A percentile compares a stretch with the other conserved stretches of the same genome.
phyloP scores from a whole-genome alignment of 208 protist genomes.

The Wallacemonas sp. region DNA sequence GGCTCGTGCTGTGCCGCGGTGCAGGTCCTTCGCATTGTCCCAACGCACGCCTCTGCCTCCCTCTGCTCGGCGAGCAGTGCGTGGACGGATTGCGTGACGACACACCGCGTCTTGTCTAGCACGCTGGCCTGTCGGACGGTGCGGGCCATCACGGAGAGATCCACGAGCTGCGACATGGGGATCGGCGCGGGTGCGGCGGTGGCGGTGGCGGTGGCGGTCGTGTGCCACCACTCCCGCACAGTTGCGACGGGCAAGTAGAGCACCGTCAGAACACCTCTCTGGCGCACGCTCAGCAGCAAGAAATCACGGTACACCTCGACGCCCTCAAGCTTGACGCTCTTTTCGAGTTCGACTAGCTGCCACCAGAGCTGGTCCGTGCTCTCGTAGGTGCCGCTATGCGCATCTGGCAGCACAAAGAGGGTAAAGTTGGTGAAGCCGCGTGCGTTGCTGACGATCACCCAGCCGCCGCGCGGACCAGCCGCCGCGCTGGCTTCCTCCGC shows the following conservation, averaged over 20 bases:
- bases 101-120: not conserved
- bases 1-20: not conserved
- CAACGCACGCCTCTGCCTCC: too few relatives aligned
- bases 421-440: constrained; percentile 29
- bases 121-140: too few relatives aligned
- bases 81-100: not conserved
- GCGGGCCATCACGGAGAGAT: constrained; percentile 15
- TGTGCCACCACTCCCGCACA: constrained; percentile 41
- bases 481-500: too few relatives aligned
- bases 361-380: constrained; percentile 31
- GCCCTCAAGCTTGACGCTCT: constrained; percentile 42
- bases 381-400: too few relatives aligned
- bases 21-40: not conserved
- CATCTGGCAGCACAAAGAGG: constrained; percentile 52
- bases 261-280: constrained; percentile 32
- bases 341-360: constrained; percentile 50
- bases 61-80: constrained; percentile 1
- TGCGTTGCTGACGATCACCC: constrained; percentile 50
- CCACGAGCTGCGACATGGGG: constrained; percentile 7
- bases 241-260: constrained; percentile 34
- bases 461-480: constrained; percentile 50
- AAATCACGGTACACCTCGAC: constrained; percentile 42
- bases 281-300: constrained; percentile 51
- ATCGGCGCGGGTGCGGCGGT: not conserved
- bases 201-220: not conserved